Evolutionary conservation across 768 basidiomycete genomes (phyloP), one percentile per base, ranked within the genome.

Genomic region (Trametopsis cervina): DNA sequence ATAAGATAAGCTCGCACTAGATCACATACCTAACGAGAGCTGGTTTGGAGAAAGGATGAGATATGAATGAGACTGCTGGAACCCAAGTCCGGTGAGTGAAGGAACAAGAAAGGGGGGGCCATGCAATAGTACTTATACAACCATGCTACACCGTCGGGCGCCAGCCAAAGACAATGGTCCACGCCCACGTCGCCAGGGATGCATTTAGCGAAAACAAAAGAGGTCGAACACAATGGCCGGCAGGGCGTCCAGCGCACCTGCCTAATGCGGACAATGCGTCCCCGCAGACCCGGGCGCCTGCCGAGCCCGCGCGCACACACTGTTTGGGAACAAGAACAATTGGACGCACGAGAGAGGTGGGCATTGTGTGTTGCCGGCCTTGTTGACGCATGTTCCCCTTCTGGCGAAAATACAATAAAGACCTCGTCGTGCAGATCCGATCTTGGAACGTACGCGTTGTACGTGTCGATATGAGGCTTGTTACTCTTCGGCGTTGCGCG

Each of bases 81-180:
- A 60, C 59, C 44, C 52, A 49, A 53, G 53, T 59, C 60, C 62
- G 55, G 56, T 49, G 60, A 54, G 52, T 62, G 62, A 51, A 55
- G 58, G 51, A 39, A 51, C 40, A 40, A 42, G 37, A 46, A 51
- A 42, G 48, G 48, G 47, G 48, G 7, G 15, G 29, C 29, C 7
- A 33, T 33, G 15, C 41, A 18, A 18, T n/a, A 45, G 45, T 63
- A 54, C 62, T 66, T 67, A 67, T 67, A 67, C 33, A 44, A 48
- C 17, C 27, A 27, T 46, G 40, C 23, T 4, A 40, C 41, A 47
- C 33, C n/a, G 12, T n/a, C 41, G 48, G 42, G 59, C 56, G 54
- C 36, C 29, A 49, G 29, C 25, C 27, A 43, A 51, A 54, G 54
- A 67, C 65, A 65, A 66, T 64, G 63, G 49, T 21, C 29, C 15